phyloP scores from a whole-genome alignment of 2,329 filamentous ascomycete genomes.

The Colletotrichum paranaense region DNA sequence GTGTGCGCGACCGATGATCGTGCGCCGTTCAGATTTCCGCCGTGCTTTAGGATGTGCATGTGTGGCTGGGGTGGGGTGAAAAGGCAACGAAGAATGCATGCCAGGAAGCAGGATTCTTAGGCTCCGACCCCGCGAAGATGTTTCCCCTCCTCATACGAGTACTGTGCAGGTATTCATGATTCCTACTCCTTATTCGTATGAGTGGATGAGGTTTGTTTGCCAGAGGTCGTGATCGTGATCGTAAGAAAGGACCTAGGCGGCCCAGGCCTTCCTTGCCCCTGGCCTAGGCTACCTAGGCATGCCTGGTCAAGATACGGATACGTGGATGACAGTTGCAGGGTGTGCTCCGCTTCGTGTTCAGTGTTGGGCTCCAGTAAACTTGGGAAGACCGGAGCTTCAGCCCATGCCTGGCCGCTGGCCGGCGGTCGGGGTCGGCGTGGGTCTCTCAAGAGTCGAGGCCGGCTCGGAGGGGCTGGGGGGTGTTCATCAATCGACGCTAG shows the following conservation, averaged over 20 bases:
- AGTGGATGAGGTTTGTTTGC: not conserved
- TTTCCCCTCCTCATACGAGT: not conserved
- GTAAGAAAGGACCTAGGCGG: not conserved
- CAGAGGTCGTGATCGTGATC: not conserved
- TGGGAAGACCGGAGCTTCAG: not conserved
- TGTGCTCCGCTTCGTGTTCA: not conserved
- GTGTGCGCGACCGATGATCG: conserved; percentile 3
- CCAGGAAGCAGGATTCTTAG: conserved; percentile 34
- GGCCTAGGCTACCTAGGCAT: not conserved
- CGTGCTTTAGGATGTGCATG: conserved; percentile 17
- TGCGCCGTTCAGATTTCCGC: conserved; percentile 6
- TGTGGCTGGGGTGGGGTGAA: conserved; percentile 9
- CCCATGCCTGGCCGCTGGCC: conserved; percentile 1
- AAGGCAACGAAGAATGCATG: not conserved
- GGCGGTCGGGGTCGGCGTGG: conserved; percentile 29
- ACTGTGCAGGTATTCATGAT: too few relatives aligned
- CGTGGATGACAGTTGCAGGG: not conserved
- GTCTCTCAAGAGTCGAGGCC: conserved; percentile 23
- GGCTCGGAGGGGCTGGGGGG: conserved; percentile 24
- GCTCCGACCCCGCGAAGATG: conserved; percentile 18
- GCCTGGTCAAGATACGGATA: not conserved
- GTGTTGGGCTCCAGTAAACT: conserved; percentile 1
- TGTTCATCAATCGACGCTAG: not conserved
- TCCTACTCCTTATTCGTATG: not conserved
- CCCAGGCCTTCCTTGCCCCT: not conserved